Base-by-base conservation (phyloP, 768 basidiomycete species). In the Mycena metata region DNA sequence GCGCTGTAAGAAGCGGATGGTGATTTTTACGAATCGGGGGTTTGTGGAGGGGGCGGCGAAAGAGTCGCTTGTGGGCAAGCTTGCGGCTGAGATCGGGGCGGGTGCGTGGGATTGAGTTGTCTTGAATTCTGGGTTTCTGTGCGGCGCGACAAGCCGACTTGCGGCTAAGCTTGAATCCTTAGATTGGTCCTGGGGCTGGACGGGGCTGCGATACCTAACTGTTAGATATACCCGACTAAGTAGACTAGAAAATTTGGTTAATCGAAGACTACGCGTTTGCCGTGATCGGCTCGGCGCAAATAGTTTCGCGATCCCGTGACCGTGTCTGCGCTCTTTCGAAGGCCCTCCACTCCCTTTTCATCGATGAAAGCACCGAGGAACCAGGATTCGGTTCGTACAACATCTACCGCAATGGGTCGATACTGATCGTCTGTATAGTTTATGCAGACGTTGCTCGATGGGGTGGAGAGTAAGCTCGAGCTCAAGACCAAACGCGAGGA, bases 1-100 rank as follows among this genome's bases (percentile, higher is more conserved):
- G 5, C 83, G 92, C 26, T 91, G 89, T 81, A 89, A 90, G 76
- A 84, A 78, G 59, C 86, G 85, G n/a, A 90, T 93, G 90, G 80
- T 85, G 49, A 89, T 93, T 62, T 85, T 85, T 69, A 83, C 89
- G 11, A 89, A 79, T 72, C 83, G 83, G 47, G 72, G 70, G 19
- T 93, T 92, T 68, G 77, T 93, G 11, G 74, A 81, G 24, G 80
- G 80, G 4, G 66, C 66, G 36, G 83, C 79, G 41, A 65, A 72
- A 1, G 42, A 73, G 4, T 74, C 81, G 0, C 75, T 83, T 13
- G 76, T 83, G 17, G 81, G 81, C 9, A 73, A 67, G 57, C 61
- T 83, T 43, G 79, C 77, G 17, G 70, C 50, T 17, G 59, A 49
- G 19, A 41, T 80, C 21, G 72, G 76, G 4, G 26, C 51, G 24